Evolutionary conservation across 257 asterid genomes (phyloP), one percentile per base, ranked within the genome.

Genomic region (Przewalskia tangutica): DNA sequence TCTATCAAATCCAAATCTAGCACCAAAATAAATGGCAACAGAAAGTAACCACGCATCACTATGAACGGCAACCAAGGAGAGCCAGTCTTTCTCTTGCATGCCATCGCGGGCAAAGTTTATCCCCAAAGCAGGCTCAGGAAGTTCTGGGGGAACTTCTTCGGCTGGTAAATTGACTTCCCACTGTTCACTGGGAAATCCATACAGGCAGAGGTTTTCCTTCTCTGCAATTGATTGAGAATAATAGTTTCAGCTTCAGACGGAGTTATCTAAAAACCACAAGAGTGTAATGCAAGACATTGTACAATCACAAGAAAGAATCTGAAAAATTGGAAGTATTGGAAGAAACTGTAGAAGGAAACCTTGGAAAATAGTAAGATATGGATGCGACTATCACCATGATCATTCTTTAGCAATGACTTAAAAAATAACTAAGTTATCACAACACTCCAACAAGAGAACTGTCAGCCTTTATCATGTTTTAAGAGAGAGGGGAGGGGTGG

Each of bases 91-190:
- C 46, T 75, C 80, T 75, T 75, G 80, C 80, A 75, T 75, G 62
- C 80, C 80, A 75, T 75, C 80, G 27, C 80, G 80, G 80, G 80
- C 80, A 8, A 75, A 75, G 80, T 75, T 75, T 27, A 75, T 75
- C 7, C 80, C 80, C 27, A 75, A 32, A 75, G 80, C 80, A 75
- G 80, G 80, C 63, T 75, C 80, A 51, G 80, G 80, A 50, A 75
- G 80, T 46, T 75, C 80, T 14, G 80, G 80, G 42, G 80, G 63
- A 1, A 75, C 80, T 75, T 75, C 80, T 75, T 75, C 63, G 50
- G 80, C 80, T 50, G 80, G 80, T 75, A 75, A 75, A 75, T 75
- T 50, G 63, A 50, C 63, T 75, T 50, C 80, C 80, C 80, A 50
- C 58, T 17, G 58, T 75, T 75, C 80, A 75, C 80, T 75, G 18